These are phyloP conservation scores for Dysphania ambrosioides DNA, from an alignment of 148 eudicot species.

Conservation along the genomic window DNA sequence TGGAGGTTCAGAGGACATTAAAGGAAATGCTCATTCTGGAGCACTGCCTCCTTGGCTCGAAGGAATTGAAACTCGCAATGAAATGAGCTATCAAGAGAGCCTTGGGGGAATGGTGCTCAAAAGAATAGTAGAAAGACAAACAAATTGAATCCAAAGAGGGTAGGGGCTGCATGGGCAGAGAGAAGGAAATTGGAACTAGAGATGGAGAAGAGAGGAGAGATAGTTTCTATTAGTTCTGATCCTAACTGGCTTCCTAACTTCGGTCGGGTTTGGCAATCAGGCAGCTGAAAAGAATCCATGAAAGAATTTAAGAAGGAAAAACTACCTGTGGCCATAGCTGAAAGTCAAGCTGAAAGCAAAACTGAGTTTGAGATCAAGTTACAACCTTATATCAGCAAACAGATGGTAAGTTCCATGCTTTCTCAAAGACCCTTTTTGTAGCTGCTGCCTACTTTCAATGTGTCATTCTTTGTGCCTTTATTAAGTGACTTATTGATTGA, in stretches of 20 bases:
- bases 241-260: conserved; percentile 92
- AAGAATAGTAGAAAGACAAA: conserved; percentile 42
- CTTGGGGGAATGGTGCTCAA: conserved; percentile 15
- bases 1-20: conserved; percentile 26
- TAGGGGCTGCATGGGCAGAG: conserved; percentile 99
- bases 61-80: conserved; percentile 36
- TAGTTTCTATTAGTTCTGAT: conserved; percentile 38
- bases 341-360: too few relatives aligned
- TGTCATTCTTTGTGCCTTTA: background rate
- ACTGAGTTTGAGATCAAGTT: conserved; percentile 40
- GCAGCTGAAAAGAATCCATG: conserved; percentile 83
- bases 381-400: conserved; percentile 87
- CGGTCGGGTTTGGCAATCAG: conserved; percentile 96
- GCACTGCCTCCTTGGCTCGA: conserved; percentile 93
- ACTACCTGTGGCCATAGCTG: conserved; percentile 28
- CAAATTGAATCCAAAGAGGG: conserved; percentile 86
- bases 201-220: conserved; percentile 78
- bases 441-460: background rate
- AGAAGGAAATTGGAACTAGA: conserved; percentile 88
- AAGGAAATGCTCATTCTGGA: conserved; percentile 83
- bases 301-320: conserved; percentile 67
- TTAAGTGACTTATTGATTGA: background rate
- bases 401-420: conserved; percentile 52
- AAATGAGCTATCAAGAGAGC: conserved; percentile 13
- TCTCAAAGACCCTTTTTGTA: background rate